A percentile compares a stretch with the other conserved stretches of the same genome.
Evolutionary conservation across 106 monocot species (phyloP).

Genomic region (Dioscorea alata): DNA sequence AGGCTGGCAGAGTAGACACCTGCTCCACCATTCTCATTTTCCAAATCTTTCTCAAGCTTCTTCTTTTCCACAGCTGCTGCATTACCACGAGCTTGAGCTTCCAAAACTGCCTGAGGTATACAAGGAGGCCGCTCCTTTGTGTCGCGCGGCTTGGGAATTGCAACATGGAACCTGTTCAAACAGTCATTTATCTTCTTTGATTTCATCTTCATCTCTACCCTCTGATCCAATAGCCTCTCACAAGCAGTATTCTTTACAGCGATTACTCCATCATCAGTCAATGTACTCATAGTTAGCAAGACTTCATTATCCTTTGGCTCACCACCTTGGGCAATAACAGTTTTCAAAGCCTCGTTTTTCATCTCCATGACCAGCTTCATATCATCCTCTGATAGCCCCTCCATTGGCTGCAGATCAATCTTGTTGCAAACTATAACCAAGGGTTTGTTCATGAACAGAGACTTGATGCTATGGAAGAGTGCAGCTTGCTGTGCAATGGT

Average conservation of each 20-base stretch:
- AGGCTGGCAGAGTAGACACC: conserved; percentile 96
- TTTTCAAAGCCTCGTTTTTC: conserved; percentile 80
- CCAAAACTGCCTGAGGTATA: conserved; percentile 80
- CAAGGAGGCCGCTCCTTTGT: conserved; percentile 81
- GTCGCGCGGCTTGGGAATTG: conserved; percentile 85
- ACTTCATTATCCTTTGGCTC: conserved; percentile 59
- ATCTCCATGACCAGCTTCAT: conserved; percentile 82
- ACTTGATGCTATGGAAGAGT: conserved; percentile 89
- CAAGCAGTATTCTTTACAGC: conserved; percentile 93
- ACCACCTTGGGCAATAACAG: conserved; percentile 47
- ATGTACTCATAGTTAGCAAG: conserved; percentile 78
- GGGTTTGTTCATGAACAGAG: conserved; percentile 89
- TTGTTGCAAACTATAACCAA: conserved; percentile 91
- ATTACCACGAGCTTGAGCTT: conserved; percentile 44
- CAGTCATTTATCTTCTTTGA: conserved; percentile 88
- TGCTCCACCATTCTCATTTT: conserved; percentile 93
- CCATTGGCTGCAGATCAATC: conserved; percentile 89
- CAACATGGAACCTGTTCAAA: conserved; percentile 93
- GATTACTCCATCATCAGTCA: conserved; percentile 90
- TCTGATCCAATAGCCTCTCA: conserved; percentile 76
- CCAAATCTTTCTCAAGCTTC: conserved; percentile 88
- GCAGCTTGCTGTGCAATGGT: conserved; percentile 81
- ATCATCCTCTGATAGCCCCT: conserved; percentile 76
- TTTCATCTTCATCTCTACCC: conserved; percentile 89
- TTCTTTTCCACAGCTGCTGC: conserved; percentile 39